Evolutionary conservation across 768 basidiomycete species (phyloP).

Genomic region (Fomitopsis serialis): DNA sequence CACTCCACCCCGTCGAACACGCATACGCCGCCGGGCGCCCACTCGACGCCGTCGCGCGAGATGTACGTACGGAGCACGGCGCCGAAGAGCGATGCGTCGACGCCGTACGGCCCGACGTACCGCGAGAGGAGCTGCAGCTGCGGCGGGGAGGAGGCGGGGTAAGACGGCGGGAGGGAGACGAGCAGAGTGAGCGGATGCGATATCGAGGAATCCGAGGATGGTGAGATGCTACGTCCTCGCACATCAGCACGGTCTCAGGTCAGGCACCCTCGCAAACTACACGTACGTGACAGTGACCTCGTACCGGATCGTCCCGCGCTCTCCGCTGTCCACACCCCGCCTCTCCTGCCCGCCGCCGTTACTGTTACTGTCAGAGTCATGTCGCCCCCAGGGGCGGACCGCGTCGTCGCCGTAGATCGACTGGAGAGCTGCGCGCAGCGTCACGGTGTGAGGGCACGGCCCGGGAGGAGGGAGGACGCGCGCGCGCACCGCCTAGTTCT

Average conservation of each 20-base stretch:
- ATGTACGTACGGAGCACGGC: conserved; percentile 76
- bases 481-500: conserved; percentile 39
- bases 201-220: conserved; percentile 16
- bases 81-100: conserved; percentile 71
- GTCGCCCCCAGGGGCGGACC: conserved; percentile 46
- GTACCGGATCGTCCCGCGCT: conserved; percentile 49
- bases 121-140: conserved; percentile 82
- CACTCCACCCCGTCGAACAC: conserved; percentile 86
- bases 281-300: conserved; percentile 61
- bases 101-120: conserved; percentile 77
- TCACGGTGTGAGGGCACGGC: conserved; percentile 5
- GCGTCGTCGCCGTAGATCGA: conserved; percentile 76
- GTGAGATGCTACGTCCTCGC: conserved; percentile 34
- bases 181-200: conserved; percentile 25
- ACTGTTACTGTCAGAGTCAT: conserved; percentile 7
- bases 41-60: conserved; percentile 72
- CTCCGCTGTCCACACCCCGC: background rate
- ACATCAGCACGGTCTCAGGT: background rate
- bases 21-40: conserved; percentile 66
- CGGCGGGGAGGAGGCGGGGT: conserved; percentile 66
- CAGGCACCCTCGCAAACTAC: too few species aligned
- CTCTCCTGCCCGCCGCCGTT: background rate
- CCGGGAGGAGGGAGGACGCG: conserved; percentile 13
- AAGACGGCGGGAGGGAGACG: conserved; percentile 41
- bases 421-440: conserved; percentile 50